Percentiles rank a stretch among this genome's conserved stretches.
These are phyloP conservation scores for Anthoceros angustus DNA, from an alignment of 225 moss, liverwort and hornwort species.

Conservation along the genomic window DNA sequence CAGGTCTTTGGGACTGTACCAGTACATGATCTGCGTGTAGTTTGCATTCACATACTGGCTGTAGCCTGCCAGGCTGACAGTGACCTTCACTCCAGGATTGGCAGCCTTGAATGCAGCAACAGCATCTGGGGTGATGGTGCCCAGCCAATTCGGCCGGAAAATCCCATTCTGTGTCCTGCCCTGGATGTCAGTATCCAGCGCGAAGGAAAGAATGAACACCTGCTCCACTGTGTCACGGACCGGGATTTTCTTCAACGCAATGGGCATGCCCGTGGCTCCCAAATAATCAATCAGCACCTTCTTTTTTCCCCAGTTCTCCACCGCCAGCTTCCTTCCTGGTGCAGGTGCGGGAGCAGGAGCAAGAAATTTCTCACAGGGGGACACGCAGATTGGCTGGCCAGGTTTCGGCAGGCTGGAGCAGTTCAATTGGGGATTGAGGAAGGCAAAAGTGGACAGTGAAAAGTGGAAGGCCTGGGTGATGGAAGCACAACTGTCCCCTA, in stretches of 20 bases:
- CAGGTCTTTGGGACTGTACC: conserved; percentile 13
- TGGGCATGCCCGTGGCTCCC: background rate
- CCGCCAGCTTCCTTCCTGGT: background rate
- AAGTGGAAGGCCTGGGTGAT: background rate
- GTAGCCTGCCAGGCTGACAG: conserved; percentile 25
- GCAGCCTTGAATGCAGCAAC: conserved; percentile 13
- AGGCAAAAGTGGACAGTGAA: background rate
- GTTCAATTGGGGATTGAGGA: background rate
- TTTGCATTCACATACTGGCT: conserved; percentile 5
- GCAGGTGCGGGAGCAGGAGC: background rate
- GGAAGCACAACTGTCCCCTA: background rate
- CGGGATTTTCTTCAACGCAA: background rate
- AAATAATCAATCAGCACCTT: background rate
- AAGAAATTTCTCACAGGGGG: background rate
- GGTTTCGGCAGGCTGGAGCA: background rate
- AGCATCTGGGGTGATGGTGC: conserved; percentile 6
- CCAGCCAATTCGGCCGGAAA: conserved; percentile 15
- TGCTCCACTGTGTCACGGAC: background rate
- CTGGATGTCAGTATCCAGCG: conserved; percentile 9
- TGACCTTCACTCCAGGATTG: conserved; percentile 13
- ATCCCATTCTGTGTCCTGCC: conserved; percentile 17
- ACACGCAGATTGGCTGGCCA: background rate
- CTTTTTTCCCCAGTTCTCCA: background rate
- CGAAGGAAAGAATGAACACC: conserved; percentile 14
- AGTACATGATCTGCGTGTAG: conserved; percentile 1